phyloP scores from a whole-genome alignment of 2,329 filamentous ascomycete species.

The Emericellopsis atlantica region DNA sequence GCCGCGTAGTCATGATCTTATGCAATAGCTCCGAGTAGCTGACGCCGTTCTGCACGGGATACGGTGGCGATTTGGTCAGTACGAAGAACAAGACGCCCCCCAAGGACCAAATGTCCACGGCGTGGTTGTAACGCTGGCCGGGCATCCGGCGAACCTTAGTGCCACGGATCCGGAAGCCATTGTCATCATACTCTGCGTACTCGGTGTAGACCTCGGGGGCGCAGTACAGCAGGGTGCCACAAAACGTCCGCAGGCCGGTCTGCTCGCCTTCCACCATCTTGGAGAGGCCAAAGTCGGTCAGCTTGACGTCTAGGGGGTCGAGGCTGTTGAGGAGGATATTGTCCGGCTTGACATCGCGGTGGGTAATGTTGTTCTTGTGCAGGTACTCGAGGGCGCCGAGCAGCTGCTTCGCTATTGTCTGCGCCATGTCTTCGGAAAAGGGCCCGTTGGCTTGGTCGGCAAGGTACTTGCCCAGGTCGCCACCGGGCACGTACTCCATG shows the following conservation, averaged over 20 bases:
- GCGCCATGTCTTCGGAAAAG: slow-evolving; percentile 57
- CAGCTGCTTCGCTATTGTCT: slow-evolving; percentile 62
- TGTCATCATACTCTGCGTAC: slow-evolving; percentile 55
- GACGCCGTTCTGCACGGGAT: slow-evolving; percentile 62
- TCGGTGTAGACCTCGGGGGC: slow-evolving; percentile 91
- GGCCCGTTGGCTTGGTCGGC: slow-evolving; percentile 32
- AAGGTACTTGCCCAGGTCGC: slow-evolving; percentile 71
- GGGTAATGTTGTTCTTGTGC: slow-evolving; percentile 79
- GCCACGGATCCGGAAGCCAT: slow-evolving; percentile 49
- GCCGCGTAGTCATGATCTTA: slow-evolving; percentile 68
- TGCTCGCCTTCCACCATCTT: slow-evolving; percentile 86
- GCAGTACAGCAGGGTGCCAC: slow-evolving; percentile 89
- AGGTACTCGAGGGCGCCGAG: slow-evolving; percentile 76
- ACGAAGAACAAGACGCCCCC: slow-evolving; percentile 85
- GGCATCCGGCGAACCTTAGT: slow-evolving; percentile 46
- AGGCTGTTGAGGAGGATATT: slow-evolving; percentile 77
- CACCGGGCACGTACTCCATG: slow-evolving; percentile 82
- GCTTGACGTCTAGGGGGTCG: slow-evolving; percentile 69
- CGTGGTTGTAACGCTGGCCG: slow-evolving; percentile 69
- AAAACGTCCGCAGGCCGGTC: slow-evolving; percentile 92
- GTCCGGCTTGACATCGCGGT: slow-evolving; percentile 97
- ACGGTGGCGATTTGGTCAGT: slow-evolving; percentile 70
- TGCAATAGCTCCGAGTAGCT: slow-evolving; percentile 70
- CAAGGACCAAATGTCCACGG: slow-evolving; percentile 93
- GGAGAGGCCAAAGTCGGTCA: slow-evolving; percentile 93